These are phyloP conservation scores for Mangifera indica DNA, from an alignment of 345 rosid species.

Conservation along the genomic window DNA sequence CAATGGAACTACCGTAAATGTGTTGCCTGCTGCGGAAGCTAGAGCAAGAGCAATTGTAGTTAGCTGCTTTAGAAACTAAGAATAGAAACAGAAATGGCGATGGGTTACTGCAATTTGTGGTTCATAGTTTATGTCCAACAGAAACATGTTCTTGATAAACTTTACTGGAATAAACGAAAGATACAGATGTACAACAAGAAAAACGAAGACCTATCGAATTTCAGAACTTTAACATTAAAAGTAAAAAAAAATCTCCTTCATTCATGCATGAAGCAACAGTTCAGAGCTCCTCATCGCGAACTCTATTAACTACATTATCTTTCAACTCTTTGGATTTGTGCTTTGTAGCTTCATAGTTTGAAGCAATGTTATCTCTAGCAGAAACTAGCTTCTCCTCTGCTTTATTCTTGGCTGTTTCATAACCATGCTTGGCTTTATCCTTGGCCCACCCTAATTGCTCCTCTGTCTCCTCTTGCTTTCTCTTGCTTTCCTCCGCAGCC, in stretches of 20 bases:
- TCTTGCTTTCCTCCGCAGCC: slow-evolving; percentile 4
- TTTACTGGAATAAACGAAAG: background rate
- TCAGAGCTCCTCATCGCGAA: slow-evolving; percentile 7
- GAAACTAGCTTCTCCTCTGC: slow-evolving; percentile 20
- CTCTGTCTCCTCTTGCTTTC: slow-evolving; percentile 19
- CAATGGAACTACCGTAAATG: no score
- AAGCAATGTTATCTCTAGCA: slow-evolving; percentile 1
- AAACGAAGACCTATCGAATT: no score
- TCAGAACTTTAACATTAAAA: background rate
- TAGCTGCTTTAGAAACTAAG: no score
- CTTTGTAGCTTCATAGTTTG: slow-evolving; percentile 15
- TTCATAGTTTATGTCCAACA: background rate
- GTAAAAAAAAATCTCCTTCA: background rate
- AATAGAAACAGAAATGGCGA: no score
- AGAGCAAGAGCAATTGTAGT: no score
- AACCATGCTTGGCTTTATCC: slow-evolving; percentile 35
- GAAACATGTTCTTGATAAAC: background rate
- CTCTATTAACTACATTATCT: slow-evolving; percentile 3
- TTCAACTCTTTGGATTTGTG: background rate
- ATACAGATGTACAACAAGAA: background rate
- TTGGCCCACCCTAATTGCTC: slow-evolving; percentile 35
- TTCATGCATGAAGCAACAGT: background rate
- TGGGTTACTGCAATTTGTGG: no score
- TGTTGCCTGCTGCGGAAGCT: no score
- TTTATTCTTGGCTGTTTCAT: slow-evolving; percentile 30